Percentiles rank a stretch among this genome's conserved stretches.
These are phyloP conservation scores for Nemania serpens DNA, from an alignment of 2,329 filamentous ascomycete species.

Conservation along the genomic window DNA sequence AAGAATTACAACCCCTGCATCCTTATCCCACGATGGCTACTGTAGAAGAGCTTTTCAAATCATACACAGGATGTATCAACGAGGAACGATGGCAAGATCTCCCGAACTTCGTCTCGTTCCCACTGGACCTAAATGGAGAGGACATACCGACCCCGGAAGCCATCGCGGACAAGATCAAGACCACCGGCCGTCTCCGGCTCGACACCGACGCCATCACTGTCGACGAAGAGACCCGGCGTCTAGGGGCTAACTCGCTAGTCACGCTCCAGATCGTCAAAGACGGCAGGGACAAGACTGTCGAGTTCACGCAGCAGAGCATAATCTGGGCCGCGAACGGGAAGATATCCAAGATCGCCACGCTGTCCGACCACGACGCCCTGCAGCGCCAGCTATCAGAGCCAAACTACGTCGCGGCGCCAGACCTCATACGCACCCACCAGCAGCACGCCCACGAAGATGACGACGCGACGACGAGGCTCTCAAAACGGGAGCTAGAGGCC, in stretches of 20 bases:
- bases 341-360: conserved; percentile 23
- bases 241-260: conserved; percentile 24
- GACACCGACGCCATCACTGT: conserved; percentile 30
- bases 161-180: conserved; percentile 23
- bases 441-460: not conserved
- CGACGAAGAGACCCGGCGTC: conserved; percentile 24
- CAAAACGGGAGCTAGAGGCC: conserved; percentile 27
- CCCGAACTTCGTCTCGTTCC: conserved; percentile 24
- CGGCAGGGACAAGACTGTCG: not conserved
- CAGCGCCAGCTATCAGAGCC: conserved; percentile 23
- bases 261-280: conserved; percentile 8
- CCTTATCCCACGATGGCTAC: conserved; percentile 16
- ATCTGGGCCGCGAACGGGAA: conserved; percentile 30
- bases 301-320: conserved; percentile 26
- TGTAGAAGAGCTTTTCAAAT: conserved; percentile 26
- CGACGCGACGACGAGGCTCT: not conserved
- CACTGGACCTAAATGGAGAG: conserved; percentile 25
- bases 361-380: conserved; percentile 27
- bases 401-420: conserved; percentile 8
- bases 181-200: conserved; percentile 18
- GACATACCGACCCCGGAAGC: conserved; percentile 17
- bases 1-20: not conserved
- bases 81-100: conserved; percentile 30
- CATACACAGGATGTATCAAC: conserved; percentile 30
- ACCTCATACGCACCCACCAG: not conserved